phyloP scores from a whole-genome alignment of 805 yeast species.

The Myxozyma lipomycoides region DNA sequence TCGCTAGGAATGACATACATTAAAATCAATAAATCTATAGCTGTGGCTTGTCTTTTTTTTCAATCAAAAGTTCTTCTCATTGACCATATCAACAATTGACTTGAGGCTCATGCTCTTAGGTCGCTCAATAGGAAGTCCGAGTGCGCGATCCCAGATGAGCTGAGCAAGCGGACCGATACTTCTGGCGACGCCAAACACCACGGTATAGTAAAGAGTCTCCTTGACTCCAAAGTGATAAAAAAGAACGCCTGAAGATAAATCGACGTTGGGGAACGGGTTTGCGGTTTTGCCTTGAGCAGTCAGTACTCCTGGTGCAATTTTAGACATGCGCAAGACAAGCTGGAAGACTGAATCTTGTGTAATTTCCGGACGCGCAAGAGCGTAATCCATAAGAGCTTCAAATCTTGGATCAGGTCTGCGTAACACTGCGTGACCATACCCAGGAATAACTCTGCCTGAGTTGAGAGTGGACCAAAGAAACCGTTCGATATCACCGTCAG shows the following conservation, averaged over 20 bases:
- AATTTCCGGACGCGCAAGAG: slow-evolving; percentile 50
- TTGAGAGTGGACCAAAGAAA: slow-evolving; percentile 69
- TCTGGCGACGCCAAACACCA: slow-evolving; percentile 77
- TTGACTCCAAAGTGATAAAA: slow-evolving; percentile 76
- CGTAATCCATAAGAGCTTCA: slow-evolving; percentile 69
- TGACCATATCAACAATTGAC: not conserved
- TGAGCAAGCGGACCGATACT: slow-evolving; percentile 76
- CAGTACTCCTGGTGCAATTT: slow-evolving; percentile 70
- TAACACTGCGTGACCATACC: slow-evolving; percentile 84
- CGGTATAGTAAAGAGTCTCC: slow-evolving; percentile 72
- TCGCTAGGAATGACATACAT: too few relatives aligned
- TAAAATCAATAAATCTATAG: too few relatives aligned
- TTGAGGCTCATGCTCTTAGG: slow-evolving; percentile 47
- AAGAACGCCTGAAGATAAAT: slow-evolving; percentile 71
- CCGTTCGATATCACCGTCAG: slow-evolving; percentile 53
- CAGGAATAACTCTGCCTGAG: slow-evolving; percentile 77
- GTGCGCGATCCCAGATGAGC: slow-evolving; percentile 70
- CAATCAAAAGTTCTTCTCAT: too few relatives aligned
- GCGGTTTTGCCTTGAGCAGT: slow-evolving; percentile 78
- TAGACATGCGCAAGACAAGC: slow-evolving; percentile 61
- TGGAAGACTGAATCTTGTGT: slow-evolving; percentile 56
- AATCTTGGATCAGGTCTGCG: slow-evolving; percentile 81
- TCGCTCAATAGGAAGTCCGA: slow-evolving; percentile 77
- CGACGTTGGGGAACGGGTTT: slow-evolving; percentile 84
- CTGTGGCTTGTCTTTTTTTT: too few relatives aligned